A percentile compares a stretch with the other conserved stretches of the same genome.
These are phyloP conservation scores for Emergomyces pasteurianus DNA, from an alignment of 2,329 filamentous ascomycete genomes.

Conservation along the genomic window DNA sequence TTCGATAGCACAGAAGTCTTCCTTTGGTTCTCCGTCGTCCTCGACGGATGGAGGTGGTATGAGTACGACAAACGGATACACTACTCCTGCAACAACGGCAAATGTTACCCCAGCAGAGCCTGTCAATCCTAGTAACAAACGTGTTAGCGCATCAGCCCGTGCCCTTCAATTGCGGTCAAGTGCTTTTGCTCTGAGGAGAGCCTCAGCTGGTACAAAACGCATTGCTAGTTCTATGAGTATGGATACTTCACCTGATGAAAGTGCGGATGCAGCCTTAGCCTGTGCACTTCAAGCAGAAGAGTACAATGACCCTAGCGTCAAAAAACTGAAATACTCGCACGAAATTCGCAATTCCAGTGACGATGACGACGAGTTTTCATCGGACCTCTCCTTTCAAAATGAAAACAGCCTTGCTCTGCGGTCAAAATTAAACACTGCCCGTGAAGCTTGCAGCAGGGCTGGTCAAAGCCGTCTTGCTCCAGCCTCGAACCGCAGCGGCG, in stretches of 20 bases:
- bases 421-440: not conserved
- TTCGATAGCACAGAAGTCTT: conserved; percentile 16
- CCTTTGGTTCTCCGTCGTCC: conserved; percentile 21
- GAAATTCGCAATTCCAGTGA: conserved; percentile 18
- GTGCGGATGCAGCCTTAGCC: conserved; percentile 42
- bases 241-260: conserved; percentile 22
- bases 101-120: conserved; percentile 41
- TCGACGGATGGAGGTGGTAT: conserved; percentile 29
- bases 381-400: not conserved
- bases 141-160: conserved; percentile 35
- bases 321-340: conserved; percentile 24
- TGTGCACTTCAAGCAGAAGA: conserved; percentile 46
- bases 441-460: not conserved
- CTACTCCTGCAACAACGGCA: conserved; percentile 52
- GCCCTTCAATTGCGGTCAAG: conserved; percentile 39
- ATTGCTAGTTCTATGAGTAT: conserved; percentile 33
- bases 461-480: not conserved
- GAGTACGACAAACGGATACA: conserved; percentile 39
- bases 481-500: not conserved
- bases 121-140: conserved; percentile 13
- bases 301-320: conserved; percentile 27
- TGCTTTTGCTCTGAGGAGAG: conserved; percentile 35
- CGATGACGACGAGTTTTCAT: not conserved
- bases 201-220: conserved; percentile 31
- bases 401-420: not conserved